Conservation (phyloP, 129 eudicot species). For the Deinandra increscens region DNA sequence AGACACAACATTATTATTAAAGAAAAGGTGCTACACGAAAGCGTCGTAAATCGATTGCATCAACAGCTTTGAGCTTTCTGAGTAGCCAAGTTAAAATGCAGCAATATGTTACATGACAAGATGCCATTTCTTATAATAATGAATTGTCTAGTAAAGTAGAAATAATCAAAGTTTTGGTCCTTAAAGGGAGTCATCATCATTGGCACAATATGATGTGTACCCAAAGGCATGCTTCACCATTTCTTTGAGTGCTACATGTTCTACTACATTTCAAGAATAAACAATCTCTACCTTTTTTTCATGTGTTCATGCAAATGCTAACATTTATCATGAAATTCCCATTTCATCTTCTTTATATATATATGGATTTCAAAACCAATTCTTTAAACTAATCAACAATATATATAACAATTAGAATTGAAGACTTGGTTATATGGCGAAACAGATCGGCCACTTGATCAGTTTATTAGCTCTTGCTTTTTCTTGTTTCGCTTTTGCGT, state of each 20-base stretch:
- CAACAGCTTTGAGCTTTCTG: slow-evolving; percentile 19
- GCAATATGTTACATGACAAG: slow-evolving; percentile 8
- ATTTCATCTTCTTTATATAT: slow-evolving; percentile 23
- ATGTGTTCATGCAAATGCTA: slow-evolving; percentile 28
- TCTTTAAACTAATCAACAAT: not conserved
- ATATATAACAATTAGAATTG: not conserved
- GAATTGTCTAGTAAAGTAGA: slow-evolving; percentile 35
- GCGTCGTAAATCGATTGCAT: slow-evolving; percentile 14
- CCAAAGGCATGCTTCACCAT: slow-evolving; percentile 35
- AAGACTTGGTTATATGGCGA: slow-evolving; percentile 25
- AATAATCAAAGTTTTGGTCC: slow-evolving; percentile 20
- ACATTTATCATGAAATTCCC: slow-evolving; percentile 23
- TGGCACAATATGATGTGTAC: slow-evolving; percentile 31
- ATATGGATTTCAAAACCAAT: slow-evolving; percentile 24
- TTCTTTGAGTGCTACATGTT: slow-evolving; percentile 18
- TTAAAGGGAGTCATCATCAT: slow-evolving; percentile 30
- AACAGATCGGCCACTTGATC: slow-evolving; percentile 10
- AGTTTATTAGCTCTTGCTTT: slow-evolving; percentile 30
- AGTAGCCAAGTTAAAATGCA: slow-evolving; percentile 16
- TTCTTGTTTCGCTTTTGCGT: slow-evolving; percentile 23
- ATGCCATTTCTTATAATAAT: slow-evolving; percentile 33
- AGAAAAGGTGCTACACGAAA: slow-evolving; percentile 14
- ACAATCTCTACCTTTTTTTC: not conserved
- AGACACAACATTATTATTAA: slow-evolving; percentile 20
- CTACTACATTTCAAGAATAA: not conserved